Evolutionary conservation across 345 rosid genomes (phyloP), one percentile per base, ranked within the genome.

Genomic region (Salix suchowensis): DNA sequence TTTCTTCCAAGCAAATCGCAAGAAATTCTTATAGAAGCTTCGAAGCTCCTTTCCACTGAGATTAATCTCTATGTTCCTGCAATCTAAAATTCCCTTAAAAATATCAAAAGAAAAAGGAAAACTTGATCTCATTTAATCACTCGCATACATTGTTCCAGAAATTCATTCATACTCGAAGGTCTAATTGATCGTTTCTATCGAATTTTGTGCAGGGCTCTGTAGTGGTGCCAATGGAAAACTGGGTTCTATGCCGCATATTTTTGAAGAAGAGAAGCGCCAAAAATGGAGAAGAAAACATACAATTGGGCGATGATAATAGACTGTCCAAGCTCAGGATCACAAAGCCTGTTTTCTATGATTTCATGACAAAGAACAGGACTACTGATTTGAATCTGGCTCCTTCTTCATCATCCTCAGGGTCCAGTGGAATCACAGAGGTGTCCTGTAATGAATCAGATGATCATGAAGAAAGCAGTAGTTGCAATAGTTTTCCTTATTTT

Each of bases 201-300:
- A 18, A 23, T 70, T 67, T 66, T 36, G 7, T 78, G 77, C 88
- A 91, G 97, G 83, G 77, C 55, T 73, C 82, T 18, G 81, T 62
- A 19, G 80, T 61, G 77, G 70, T 42, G 77, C 75, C 89, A 21
- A 79, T 83, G 80, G 91, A 90, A 65, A 94, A 88, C 77, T 96
- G 98, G 98, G 98, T 94, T 42, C 84, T 96, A 2, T 96, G 99
- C 83, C 91, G 99, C 30, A 89, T 96, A 80, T 94, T 96, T 80
- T 83, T 92, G 76, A 96, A 96, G 92, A 96, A 89, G 81, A 88
- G 97, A 83, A 80, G 78, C 14, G 69, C 81, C 54, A 88, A 87
- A 74, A 89, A 74, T 32, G 94, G 88, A 34, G 88, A 85, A 11
- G 88, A 79, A 10, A 74, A 48, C 58, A 12, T 66, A 34, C 81